phyloP scores from a whole-genome alignment of 140 eudicot genomes.

The Anethum foeniculum region DNA sequence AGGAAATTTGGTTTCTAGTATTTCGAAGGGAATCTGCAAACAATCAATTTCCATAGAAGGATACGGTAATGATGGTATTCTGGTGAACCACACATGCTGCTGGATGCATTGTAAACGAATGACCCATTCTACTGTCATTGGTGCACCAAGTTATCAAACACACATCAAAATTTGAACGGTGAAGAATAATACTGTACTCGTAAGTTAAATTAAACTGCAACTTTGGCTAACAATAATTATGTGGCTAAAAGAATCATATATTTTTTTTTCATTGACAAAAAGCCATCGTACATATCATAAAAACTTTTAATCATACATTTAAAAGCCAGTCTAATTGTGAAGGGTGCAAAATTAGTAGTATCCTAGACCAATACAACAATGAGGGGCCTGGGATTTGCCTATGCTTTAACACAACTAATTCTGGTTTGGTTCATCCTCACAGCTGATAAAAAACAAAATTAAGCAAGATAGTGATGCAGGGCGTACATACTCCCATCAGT shows the following conservation, averaged over 20 bases:
- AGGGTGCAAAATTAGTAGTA: not conserved
- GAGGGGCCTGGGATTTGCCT: not conserved
- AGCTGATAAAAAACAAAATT: not conserved
- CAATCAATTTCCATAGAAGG: conserved; percentile 19
- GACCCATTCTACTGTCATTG: not conserved
- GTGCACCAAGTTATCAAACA: not conserved
- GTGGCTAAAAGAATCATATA: not conserved
- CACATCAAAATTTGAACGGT: too few relatives aligned
- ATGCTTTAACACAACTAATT: not conserved
- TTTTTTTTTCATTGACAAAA: not conserved
- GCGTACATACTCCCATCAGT: conserved; percentile 18
- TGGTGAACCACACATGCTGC: not conserved
- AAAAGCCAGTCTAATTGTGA: not conserved
- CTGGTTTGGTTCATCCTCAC: not conserved
- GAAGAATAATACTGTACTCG: not conserved
- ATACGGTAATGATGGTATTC: conserved; percentile 63
- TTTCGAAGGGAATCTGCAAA: too few relatives aligned
- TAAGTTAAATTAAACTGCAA: not conserved
- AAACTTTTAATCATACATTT: not conserved
- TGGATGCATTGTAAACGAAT: not conserved
- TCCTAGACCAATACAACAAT: not conserved
- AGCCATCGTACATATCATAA: not conserved
- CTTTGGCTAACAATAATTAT: not conserved
- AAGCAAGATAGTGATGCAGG: not conserved
- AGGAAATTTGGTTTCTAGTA: too few relatives aligned